Conservation (phyloP, 208 protist species). For the Trypanosoma boissoni region DNA sequence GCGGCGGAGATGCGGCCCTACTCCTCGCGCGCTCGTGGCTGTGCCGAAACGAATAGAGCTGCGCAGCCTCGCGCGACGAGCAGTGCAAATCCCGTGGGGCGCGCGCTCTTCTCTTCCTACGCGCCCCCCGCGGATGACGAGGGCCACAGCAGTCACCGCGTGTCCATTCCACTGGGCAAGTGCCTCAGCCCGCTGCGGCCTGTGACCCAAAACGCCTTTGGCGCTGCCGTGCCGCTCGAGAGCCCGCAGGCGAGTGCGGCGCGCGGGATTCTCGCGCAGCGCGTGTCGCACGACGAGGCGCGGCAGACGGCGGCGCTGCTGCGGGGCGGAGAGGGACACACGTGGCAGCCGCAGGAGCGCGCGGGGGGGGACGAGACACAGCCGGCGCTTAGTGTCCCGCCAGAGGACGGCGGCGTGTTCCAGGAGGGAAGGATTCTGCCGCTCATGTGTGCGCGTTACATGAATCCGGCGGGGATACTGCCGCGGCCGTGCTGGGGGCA, state of each 20-base stretch:
- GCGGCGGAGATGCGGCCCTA: not conserved
- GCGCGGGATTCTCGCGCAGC: not conserved
- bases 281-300: not conserved
- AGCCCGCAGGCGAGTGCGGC: not conserved
- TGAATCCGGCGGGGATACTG: slow-evolving; percentile 53
- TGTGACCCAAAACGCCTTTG: not conserved
- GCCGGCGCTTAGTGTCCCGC: too few species aligned
- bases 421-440: slow-evolving; percentile 77
- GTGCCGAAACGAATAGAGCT: slow-evolving; percentile 3
- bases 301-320: not conserved
- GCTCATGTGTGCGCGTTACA: slow-evolving; percentile 77
- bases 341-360: not conserved
- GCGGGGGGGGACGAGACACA: not conserved
- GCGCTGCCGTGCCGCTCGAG: too few species aligned
- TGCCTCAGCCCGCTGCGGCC: slow-evolving; percentile 26
- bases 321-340: not conserved
- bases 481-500: slow-evolving; percentile 68
- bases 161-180: slow-evolving; percentile 24
- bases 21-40: not conserved
- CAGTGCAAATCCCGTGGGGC: not conserved
- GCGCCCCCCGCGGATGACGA: not conserved
- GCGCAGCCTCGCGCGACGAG: not conserved
- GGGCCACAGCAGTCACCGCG: slow-evolving; percentile 9
- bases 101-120: slow-evolving; percentile 52
- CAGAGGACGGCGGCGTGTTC: not conserved